Evolutionary conservation across 306 rosid species (phyloP), one percentile per base, ranked within the genome.

Genomic region (Prinsepia uniflora): DNA sequence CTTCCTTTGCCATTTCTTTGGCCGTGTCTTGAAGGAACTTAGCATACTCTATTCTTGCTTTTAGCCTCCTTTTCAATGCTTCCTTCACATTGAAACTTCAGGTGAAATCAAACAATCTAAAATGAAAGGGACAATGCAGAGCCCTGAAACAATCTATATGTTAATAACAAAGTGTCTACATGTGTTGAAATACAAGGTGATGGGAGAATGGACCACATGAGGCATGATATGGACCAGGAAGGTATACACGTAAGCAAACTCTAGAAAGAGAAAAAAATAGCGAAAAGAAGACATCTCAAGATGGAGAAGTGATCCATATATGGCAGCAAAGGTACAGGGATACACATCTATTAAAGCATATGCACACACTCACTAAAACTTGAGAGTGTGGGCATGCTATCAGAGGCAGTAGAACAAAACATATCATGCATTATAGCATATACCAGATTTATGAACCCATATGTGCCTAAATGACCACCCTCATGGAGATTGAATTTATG

Each of bases 1-100:
- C 87, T 87, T 94, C 99, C 83, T 91, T 89, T 72, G 97, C 99
- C 99, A 94, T 94, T 85, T 94, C 99, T 86, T 90, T 86, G 74
- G 88, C 99, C 0, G 99, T 94, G 68, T 94, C 99, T 79, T 94
- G 99, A 50, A 94, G 99, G 43, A 94, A 90, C 80, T 86, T 87
- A 57, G 99, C 99, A 63, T 91, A 94, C 69, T 94, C 99, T 67
- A 94, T 94, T 79, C 99, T 89, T 74, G 97, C 96, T 75, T 86
- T 89, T 72, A 94, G 86, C 84, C 76, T 89, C 75, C 97, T 84
- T 84, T 94, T 91, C 78, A 90, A 69, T 80, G 95, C 97, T 83
- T 91, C 97, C 97, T 94, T 70, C 80, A 82, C 24, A 78, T 71
- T 77, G 69, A 49, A 39, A 20, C 52, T 18, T 15, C 39, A 71